Base-by-base conservation (phyloP, 192 early-diverging fungal genomes). In the Entophlyctis luteolus region DNA sequence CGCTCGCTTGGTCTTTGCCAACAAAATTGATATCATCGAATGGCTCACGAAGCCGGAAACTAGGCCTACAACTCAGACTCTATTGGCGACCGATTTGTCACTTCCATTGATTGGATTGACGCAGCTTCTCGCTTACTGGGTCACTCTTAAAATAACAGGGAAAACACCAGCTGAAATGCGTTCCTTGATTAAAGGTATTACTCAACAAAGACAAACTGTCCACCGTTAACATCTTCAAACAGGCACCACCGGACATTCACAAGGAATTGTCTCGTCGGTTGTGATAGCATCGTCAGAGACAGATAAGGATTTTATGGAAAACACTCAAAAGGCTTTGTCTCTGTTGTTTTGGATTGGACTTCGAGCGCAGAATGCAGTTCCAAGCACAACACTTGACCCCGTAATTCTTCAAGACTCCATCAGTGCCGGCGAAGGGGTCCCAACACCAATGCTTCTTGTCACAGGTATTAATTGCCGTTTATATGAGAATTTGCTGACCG, bases 371-470 rank as follows among this genome's bases (percentile, higher is more conserved):
- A 77, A 87, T 62, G 86, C 88, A 0, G 89, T 84, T 65, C 92
- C 91, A 31, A 78, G 81, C 23, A 93, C 89, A 22, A 90, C 90
- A 32, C 77, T 91, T 38, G 88, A 92, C 81, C 91, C 92, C 55
- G 87, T 84, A 59, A 91, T 98, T 71, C 76, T 94, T 28, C 86
- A 93, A 75, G 95, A 94, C 72, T 95, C 92, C 25, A 81, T 94
- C 33, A 79, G 76, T 60, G 90, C 90, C 81, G 87, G 89, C 63
- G 95, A 98, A 75, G 95, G 93, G 53, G 88, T 88, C 28, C 93
- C 93, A 3, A 90, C 90, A 5, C 91, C 92, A 47, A 98, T 98
- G 95, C 81, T 98, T 62, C 86, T 89, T 62, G 81, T 98, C 65
- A 88, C 86, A 68, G 87, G 81, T 73, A 70, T 25, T 59, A 27